Conservation (phyloP, 371 early-diverging fungal genomes). For the Mortierella sp. region DNA sequence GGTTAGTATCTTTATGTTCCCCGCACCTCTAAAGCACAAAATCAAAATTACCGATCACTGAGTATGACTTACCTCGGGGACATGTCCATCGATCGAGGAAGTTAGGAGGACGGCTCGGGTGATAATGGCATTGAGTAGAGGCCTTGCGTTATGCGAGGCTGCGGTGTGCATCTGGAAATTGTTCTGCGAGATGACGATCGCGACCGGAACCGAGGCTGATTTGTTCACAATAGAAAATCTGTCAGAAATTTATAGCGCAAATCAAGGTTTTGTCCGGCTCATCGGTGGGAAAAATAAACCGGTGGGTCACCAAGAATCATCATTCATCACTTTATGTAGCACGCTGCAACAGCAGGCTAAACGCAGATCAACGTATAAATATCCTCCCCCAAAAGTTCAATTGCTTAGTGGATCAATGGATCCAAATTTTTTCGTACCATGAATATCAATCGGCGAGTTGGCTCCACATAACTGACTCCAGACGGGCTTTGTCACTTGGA, state of each 20-base stretch:
- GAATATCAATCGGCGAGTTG: slow-evolving; percentile 6
- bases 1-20: neutral
- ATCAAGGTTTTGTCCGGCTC: slow-evolving; percentile 9
- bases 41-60: neutral
- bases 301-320: neutral
- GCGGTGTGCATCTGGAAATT: slow-evolving; percentile 33
- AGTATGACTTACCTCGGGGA: slow-evolving; percentile 34
- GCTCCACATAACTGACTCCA: slow-evolving; percentile 39
- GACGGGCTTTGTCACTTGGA: slow-evolving; percentile 46
- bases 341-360: neutral
- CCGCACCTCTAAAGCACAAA: neutral
- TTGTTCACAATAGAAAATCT: slow-evolving; percentile 21
- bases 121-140: slow-evolving; percentile 37
- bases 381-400: neutral
- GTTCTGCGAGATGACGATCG: slow-evolving; percentile 46
- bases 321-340: neutral
- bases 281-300: slow-evolving; percentile 5
- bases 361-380: neutral
- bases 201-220: slow-evolving; percentile 59
- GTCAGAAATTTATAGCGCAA: neutral
- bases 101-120: slow-evolving; percentile 45
- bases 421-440: slow-evolving; percentile 22
- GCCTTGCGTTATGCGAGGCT: slow-evolving; percentile 7
- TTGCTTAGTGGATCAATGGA: slow-evolving; percentile 8
- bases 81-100: slow-evolving; percentile 55